Conservation (phyloP, 495 filamentous ascomycete genomes). For the Xylaria grammica region DNA sequence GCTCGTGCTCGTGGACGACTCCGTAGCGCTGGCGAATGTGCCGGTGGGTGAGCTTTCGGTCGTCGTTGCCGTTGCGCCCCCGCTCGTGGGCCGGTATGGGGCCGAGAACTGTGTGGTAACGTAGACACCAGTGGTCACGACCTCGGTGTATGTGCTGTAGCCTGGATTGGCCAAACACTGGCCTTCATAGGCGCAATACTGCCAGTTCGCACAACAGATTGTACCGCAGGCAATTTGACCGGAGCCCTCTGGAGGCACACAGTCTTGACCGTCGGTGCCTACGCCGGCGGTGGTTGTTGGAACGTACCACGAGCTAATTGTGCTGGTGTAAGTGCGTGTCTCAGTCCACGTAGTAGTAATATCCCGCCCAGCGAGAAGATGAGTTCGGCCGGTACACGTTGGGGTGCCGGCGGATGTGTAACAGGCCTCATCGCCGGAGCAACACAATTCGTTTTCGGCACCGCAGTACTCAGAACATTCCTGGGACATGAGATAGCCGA, state of each 20-base stretch:
- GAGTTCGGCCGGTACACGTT: slow-evolving; percentile 31
- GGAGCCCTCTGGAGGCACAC: slow-evolving; percentile 54
- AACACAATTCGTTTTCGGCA: slow-evolving; percentile 70
- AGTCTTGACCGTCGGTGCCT: slow-evolving; percentile 52
- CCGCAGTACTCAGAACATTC: slow-evolving; percentile 73
- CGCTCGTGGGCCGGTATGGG: slow-evolving; percentile 74
- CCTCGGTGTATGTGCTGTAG: slow-evolving; percentile 42
- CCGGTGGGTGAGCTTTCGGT: slow-evolving; percentile 47
- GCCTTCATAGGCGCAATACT: slow-evolving; percentile 63
- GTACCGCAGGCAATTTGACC: slow-evolving; percentile 72
- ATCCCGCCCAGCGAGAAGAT: slow-evolving; percentile 25
- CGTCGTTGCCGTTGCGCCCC: slow-evolving; percentile 48
- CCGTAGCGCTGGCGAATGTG: slow-evolving; percentile 41
- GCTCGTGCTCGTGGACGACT: slow-evolving; percentile 52
- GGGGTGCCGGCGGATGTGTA: slow-evolving; percentile 61
- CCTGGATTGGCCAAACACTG: slow-evolving; percentile 50
- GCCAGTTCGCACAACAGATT: slow-evolving; percentile 74
- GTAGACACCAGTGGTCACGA: slow-evolving; percentile 44
- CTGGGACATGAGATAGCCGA: slow-evolving; percentile 46
- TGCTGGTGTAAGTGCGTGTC: slow-evolving; percentile 67
- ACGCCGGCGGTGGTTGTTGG: slow-evolving; percentile 45
- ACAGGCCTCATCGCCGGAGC: slow-evolving; percentile 63
- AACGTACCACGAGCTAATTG: slow-evolving; percentile 56
- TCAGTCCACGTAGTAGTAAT: slow-evolving; percentile 82
- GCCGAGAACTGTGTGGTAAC: slow-evolving; percentile 59